Evolutionary conservation across 768 basidiomycete species (phyloP), one percentile per base, ranked within the genome.

Genomic region (Trametes cubensis): DNA sequence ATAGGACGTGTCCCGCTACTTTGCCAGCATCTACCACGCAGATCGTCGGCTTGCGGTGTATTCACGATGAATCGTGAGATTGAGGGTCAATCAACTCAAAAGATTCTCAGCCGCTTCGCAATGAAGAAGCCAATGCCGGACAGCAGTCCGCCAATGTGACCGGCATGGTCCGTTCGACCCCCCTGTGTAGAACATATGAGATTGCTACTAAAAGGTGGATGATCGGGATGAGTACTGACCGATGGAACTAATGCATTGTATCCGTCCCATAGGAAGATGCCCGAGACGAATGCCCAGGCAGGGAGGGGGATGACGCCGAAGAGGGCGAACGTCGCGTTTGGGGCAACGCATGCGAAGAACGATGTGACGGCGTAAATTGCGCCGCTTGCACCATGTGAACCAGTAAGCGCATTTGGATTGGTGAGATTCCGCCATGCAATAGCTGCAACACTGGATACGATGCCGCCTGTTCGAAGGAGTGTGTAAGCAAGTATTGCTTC

Each of bases 281-380:
- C 91, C 0, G 83, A 74, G 0, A 92, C 87, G 50, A 83, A 82
- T 3, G 81, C 78, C 89, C 90, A 94, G 0, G 91, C 91, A 0
- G 92, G 91, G 60, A 90, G 78, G 25, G 92, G 92, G 25, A 93
- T 75, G 66, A 93, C 83, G 38, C 85, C 89, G 72, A 90, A 94
- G 45, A 94, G 73, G 8, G 81, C 75, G 71, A 94, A 89, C 0
- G 78, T 86, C 67, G 84, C 77, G 17, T 67, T 82, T 5, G 93
- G 92, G 15, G 84, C 85, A 1, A 83, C 74, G 71, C 86, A 89
- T 6, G 90, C 90, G 52, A 90, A 85, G 71, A 88, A 83, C 4
- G 90, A 83, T n/a, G 89, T 74, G 26, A 85, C 74, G 4, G 88
- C 83, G 72, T 86, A 89, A 50, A 91, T 83, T 14, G 91, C 87